Conservation (phyloP, 192 early-diverging fungal species). For the Mortierella hygrophila region DNA sequence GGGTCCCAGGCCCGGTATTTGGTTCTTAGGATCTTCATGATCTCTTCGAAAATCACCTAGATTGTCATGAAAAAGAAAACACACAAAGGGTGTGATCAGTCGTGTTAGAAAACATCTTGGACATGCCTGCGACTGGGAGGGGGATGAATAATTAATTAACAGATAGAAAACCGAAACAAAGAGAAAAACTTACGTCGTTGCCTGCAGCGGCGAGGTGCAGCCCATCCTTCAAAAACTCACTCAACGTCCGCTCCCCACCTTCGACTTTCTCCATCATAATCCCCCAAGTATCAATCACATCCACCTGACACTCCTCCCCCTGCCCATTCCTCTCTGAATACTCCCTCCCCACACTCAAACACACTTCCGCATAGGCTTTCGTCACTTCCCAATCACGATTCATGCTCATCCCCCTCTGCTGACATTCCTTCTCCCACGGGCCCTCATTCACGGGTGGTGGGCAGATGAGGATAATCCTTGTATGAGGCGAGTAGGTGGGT, state of each 20-base stretch:
- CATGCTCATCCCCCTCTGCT: constrained; percentile 37
- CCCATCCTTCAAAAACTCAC: constrained; percentile 66
- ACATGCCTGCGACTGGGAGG: neutral
- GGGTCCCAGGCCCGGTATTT: constrained; percentile 66
- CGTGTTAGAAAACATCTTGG: too few relatives aligned
- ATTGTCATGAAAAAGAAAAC: neutral
- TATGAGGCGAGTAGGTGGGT: constrained; percentile 67
- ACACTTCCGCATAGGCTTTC: constrained; percentile 63
- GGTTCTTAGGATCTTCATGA: constrained; percentile 57
- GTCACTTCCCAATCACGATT: constrained; percentile 60
- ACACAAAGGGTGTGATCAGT: too few relatives aligned
- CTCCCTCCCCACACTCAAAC: constrained; percentile 52
- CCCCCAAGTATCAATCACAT: constrained; percentile 40
- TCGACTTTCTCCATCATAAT: constrained; percentile 18
- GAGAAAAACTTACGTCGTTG: constrained; percentile 55
- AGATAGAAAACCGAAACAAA: neutral
- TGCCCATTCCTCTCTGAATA: constrained; percentile 47
- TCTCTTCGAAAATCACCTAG: constrained; percentile 52
- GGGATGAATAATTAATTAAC: too few relatives aligned
- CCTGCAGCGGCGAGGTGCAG: constrained; percentile 68
- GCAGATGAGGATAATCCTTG: constrained; percentile 76
- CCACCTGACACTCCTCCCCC: constrained; percentile 48
- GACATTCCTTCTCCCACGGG: constrained; percentile 53
- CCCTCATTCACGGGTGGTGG: constrained; percentile 77
- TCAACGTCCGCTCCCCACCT: constrained; percentile 1